Percentiles rank a stretch among this genome's conserved stretches.
Conservation (phyloP, 1,139 yeast species). For the Geotrichum fermentans region DNA sequence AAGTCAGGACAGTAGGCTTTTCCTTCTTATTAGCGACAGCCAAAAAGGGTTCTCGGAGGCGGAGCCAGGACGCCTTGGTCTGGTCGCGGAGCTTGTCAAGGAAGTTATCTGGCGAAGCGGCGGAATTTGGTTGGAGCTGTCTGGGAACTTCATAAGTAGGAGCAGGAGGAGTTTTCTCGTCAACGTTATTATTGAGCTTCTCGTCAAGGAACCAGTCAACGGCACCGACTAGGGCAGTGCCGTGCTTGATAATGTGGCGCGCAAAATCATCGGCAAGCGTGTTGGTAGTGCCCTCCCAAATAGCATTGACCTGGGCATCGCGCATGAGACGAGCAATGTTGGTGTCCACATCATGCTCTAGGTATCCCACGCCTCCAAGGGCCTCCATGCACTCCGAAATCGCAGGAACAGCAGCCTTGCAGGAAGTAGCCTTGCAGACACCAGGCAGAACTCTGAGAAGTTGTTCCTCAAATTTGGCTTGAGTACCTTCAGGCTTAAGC, state of each 20-base stretch:
- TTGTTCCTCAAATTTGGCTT: conserved; percentile 23
- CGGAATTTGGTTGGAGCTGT: background rate
- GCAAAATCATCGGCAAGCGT: conserved; percentile 33
- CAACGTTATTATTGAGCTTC: conserved; percentile 8
- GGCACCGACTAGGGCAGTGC: conserved; percentile 21
- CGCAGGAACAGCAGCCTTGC: conserved; percentile 30
- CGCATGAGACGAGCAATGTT: conserved; percentile 32
- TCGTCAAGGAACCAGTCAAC: conserved; percentile 20
- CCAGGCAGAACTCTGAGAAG: conserved; percentile 33
- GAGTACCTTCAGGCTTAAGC: background rate
- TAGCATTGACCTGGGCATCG: conserved; percentile 35
- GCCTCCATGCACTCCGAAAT: conserved; percentile 37
- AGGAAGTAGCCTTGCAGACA: conserved; percentile 30
- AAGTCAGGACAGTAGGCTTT: conserved; percentile 16
- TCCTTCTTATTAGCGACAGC: background rate
- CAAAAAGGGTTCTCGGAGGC: background rate
- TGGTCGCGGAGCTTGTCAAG: background rate
- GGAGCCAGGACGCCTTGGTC: background rate
- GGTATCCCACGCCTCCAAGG: conserved; percentile 35
- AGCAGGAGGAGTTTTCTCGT: background rate
- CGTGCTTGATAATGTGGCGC: conserved; percentile 24
- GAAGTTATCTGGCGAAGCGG: conserved; percentile 3
- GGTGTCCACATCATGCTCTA: conserved; percentile 33
- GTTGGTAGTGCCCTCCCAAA: conserved; percentile 39
- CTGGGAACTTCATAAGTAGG: background rate